A percentile compares a stretch with the other conserved stretches of the same genome.
phyloP scores from a whole-genome alignment of 2,329 filamentous ascomycete genomes.

The Curvularia verruculosa region DNA sequence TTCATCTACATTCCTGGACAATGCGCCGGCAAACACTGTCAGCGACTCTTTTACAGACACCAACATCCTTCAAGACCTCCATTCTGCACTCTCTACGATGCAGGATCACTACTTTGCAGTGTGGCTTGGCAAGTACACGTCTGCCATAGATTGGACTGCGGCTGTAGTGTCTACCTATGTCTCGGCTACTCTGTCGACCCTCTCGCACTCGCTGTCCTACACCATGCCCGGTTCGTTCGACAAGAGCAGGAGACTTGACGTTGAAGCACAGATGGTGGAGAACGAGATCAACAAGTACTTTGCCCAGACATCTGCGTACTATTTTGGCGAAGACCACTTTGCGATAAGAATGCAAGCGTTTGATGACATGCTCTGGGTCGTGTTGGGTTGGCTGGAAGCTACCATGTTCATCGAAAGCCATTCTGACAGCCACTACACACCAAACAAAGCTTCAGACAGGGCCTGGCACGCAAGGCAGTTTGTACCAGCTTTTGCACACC shows the following conservation, averaged over 20 bases:
- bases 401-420: constrained; percentile 78
- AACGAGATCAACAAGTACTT: constrained; percentile 87
- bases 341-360: constrained; percentile 78
- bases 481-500: constrained; percentile 77
- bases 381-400: constrained; percentile 85
- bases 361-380: constrained; percentile 96
- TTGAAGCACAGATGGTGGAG: constrained; percentile 62
- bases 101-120: constrained; percentile 78
- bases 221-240: constrained; percentile 46
- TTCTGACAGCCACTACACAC: constrained; percentile 64
- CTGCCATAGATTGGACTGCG: constrained; percentile 90
- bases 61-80: constrained; percentile 44
- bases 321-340: constrained; percentile 84
- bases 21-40: background rate
- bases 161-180: constrained; percentile 83
- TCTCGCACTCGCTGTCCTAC: constrained; percentile 66
- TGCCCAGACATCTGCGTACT: constrained; percentile 75
- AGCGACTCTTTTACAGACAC: constrained; percentile 8
- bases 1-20: background rate
- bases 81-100: constrained; percentile 71
- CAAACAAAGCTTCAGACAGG: constrained; percentile 3
- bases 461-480: constrained; percentile 80
- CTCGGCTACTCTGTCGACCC: constrained; percentile 72
- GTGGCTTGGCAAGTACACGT: constrained; percentile 82
- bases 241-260: constrained; percentile 34